Conservation (phyloP, 106 monocot species). For the Allium cepa region DNA sequence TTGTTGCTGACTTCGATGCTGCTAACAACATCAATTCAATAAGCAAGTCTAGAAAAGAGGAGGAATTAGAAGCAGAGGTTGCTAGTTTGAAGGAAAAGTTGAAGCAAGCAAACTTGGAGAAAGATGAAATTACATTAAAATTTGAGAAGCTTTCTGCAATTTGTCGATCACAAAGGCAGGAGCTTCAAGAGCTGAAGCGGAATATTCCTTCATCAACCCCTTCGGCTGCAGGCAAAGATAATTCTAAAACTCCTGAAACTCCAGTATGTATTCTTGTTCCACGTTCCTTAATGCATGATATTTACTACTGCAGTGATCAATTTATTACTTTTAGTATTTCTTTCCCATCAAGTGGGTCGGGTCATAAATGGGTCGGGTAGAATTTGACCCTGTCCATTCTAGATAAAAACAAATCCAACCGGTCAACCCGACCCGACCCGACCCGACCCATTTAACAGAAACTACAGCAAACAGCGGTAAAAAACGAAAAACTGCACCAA, state of each 20-base stretch:
- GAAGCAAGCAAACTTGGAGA: constrained; percentile 70
- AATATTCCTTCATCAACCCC: constrained; percentile 19
- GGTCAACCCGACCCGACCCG: no score
- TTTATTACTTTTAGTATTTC: no score
- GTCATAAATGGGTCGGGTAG: no score
- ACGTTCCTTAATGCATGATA: no score
- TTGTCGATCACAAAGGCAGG: constrained; percentile 86
- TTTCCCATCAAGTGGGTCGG: no score
- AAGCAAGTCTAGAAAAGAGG: constrained; percentile 16
- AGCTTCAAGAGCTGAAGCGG: constrained; percentile 84
- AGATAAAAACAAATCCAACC: no score
- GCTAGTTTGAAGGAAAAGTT: constrained; percentile 67
- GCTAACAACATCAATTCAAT: constrained; percentile 4
- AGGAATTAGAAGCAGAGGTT: constrained; percentile 54
- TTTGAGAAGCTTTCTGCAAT: constrained; percentile 89
- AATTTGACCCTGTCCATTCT: no score
- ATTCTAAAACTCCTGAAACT: constrained; percentile 19
- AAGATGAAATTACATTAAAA: constrained; percentile 65
- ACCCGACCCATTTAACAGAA: no score
- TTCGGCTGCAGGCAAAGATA: constrained; percentile 26
- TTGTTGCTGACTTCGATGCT: constrained; percentile 64
- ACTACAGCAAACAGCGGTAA: no score
- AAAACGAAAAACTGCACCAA: no score
- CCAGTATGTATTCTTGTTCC: constrained; percentile 24
- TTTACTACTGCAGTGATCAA: no score